Evolutionary conservation across 768 basidiomycete genomes (phyloP).

Genomic region (Multifurca ochricompacta): DNA sequence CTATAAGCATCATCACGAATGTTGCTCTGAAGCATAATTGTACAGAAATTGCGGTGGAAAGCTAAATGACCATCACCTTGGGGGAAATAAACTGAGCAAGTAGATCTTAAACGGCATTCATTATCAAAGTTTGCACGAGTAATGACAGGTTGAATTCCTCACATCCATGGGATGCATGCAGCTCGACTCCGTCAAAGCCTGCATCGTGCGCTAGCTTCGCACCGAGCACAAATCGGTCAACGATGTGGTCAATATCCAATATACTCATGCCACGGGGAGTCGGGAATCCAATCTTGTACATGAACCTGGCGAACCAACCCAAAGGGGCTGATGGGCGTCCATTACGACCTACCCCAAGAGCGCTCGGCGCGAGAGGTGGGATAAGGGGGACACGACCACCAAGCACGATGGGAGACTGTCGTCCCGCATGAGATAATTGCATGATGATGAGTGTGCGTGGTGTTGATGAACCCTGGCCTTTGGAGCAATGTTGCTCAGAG

Average conservation of each 20-base stretch:
- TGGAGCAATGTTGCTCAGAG: background rate
- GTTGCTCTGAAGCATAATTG: constrained; percentile 35
- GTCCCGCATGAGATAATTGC: constrained; percentile 77
- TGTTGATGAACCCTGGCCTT: background rate
- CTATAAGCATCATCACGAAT: constrained; percentile 56
- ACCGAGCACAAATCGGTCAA: constrained; percentile 57
- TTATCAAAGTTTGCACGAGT: background rate
- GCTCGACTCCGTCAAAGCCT: constrained; percentile 81
- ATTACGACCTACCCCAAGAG: constrained; percentile 40
- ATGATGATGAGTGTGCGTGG: constrained; percentile 38
- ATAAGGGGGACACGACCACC: constrained; percentile 57
- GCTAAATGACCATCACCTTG: constrained; percentile 37
- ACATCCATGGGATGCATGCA: constrained; percentile 88
- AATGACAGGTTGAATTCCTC: no score
- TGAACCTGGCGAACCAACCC: constrained; percentile 28
- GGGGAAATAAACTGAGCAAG: constrained; percentile 71
- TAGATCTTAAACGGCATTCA: constrained; percentile 53
- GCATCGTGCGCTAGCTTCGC: constrained; percentile 54
- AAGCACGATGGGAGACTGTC: constrained; percentile 71
- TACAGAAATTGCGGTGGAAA: background rate
- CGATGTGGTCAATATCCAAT: constrained; percentile 51
- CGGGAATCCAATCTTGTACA: constrained; percentile 52
- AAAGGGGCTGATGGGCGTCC: background rate
- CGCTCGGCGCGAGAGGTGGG: constrained; percentile 64
- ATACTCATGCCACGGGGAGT: constrained; percentile 51